Conservation (phyloP, 805 yeast species). For the Yarrowia deformans region DNA sequence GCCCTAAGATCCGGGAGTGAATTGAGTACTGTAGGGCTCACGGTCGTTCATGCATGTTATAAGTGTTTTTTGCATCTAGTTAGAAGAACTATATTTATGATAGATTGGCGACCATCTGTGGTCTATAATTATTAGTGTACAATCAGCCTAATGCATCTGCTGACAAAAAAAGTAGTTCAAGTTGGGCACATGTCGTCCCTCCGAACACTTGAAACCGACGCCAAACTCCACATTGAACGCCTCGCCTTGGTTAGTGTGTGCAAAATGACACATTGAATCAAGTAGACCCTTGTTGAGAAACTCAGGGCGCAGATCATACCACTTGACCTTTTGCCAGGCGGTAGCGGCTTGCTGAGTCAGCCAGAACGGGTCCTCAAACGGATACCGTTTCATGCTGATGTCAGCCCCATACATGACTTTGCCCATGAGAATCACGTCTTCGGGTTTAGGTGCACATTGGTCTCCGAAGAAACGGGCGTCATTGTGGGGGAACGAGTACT, state of each 20-base stretch:
- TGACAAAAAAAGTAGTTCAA: constrained; percentile 11
- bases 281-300: not conserved
- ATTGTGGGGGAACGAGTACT: constrained; percentile 1
- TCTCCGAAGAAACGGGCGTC: constrained; percentile 33
- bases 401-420: constrained; percentile 22
- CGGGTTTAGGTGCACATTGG: constrained; percentile 5
- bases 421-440: constrained; percentile 6
- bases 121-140: too few species aligned
- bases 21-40: not conserved
- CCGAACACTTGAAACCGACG: constrained; percentile 20
- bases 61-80: constrained; percentile 3
- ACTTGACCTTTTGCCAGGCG: constrained; percentile 32
- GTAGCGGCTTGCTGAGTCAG: constrained; percentile 14
- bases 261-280: constrained; percentile 29
- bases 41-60: not conserved
- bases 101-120: not conserved
- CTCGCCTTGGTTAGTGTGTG: constrained; percentile 22
- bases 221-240: constrained; percentile 31
- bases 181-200: constrained; percentile 7
- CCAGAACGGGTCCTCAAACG: constrained; percentile 9
- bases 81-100: constrained; percentile 20
- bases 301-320: not conserved
- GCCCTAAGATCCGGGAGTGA: constrained; percentile 8
- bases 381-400: constrained; percentile 18
- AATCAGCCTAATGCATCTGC: constrained; percentile 10